A percentile compares a stretch with the other conserved stretches of the same genome.
These are phyloP conservation scores for Didymella arachidicola DNA, from an alignment of 2,329 filamentous ascomycete genomes.

Conservation along the genomic window DNA sequence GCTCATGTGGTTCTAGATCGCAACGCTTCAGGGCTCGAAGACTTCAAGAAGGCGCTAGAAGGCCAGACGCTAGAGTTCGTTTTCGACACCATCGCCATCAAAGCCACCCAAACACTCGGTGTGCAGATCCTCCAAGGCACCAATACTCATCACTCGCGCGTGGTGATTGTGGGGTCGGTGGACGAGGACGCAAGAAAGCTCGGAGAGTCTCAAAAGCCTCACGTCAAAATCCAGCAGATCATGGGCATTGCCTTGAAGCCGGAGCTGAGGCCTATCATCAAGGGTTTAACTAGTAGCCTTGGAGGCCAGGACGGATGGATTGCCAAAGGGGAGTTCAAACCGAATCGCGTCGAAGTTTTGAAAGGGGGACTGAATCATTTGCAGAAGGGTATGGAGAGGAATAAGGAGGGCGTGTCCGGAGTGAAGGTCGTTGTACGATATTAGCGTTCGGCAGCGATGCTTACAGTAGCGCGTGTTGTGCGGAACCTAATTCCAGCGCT, in stretches of 20 bases:
- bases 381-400: slow-evolving; percentile 21
- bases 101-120: slow-evolving; percentile 14
- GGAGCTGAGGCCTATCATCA: slow-evolving; percentile 11
- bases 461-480: no score
- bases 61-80: slow-evolving; percentile 18
- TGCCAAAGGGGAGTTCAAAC: slow-evolving; percentile 14
- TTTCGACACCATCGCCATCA: slow-evolving; percentile 16
- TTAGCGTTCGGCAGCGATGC: neutral
- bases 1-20: slow-evolving; percentile 30
- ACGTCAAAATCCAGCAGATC: slow-evolving; percentile 13
- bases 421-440: slow-evolving; percentile 18
- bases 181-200: slow-evolving; percentile 14
- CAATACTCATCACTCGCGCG: slow-evolving; percentile 6
- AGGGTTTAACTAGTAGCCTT: slow-evolving; percentile 14
- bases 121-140: slow-evolving; percentile 11
- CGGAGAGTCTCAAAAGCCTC: slow-evolving; percentile 7
- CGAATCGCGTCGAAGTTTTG: slow-evolving; percentile 14
- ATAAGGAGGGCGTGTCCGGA: slow-evolving; percentile 22
- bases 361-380: slow-evolving; percentile 19
- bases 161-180: neutral
- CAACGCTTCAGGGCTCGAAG: neutral
- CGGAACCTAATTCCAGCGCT: no score
- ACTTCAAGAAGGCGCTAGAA: slow-evolving; percentile 13
- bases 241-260: slow-evolving; percentile 17
- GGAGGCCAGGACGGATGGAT: slow-evolving; percentile 22